Evolutionary conservation across 202 grass and related monocot genomes (phyloP).

Genomic region (Sporobolus alterniflorus): DNA sequence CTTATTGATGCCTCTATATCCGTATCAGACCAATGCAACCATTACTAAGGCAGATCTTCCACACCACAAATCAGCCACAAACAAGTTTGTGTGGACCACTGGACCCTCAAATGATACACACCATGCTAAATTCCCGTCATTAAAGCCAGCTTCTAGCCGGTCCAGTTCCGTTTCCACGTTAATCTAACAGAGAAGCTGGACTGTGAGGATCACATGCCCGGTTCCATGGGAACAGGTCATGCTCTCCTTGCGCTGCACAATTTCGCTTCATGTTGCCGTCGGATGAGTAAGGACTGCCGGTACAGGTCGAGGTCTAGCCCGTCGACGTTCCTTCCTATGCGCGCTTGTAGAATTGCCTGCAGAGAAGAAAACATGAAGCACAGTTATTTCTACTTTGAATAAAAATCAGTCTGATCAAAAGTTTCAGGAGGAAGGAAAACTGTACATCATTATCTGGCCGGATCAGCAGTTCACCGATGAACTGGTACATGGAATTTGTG

Average conservation of each 20-base stretch:
- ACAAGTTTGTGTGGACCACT: not conserved
- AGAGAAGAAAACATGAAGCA: not conserved
- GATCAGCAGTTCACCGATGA: slow-evolving; percentile 71
- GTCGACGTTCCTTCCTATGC: slow-evolving; percentile 71
- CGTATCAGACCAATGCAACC: not conserved
- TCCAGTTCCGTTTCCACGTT: not conserved
- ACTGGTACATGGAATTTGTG: slow-evolving; percentile 52
- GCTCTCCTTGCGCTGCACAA: slow-evolving; percentile 45
- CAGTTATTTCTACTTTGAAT: not conserved
- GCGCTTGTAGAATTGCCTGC: slow-evolving; percentile 67
- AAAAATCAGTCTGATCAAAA: not conserved
- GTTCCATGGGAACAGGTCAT: slow-evolving; percentile 28
- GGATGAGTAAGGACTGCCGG: slow-evolving; percentile 60
- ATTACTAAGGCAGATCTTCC: not conserved
- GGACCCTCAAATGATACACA: not conserved
- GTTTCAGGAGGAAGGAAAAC: not conserved
- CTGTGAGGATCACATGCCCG: too few relatives aligned
- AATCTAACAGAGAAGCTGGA: not conserved
- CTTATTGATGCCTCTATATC: too few relatives aligned
- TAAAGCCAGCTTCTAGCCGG: not conserved
- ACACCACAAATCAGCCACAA: not conserved
- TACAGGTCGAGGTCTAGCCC: slow-evolving; percentile 79
- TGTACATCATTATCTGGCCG: slow-evolving; percentile 42
- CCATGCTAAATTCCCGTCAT: not conserved
- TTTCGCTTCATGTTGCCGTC: slow-evolving; percentile 59